Evolutionary conservation across 345 rosid genomes (phyloP), one percentile per base, ranked within the genome.

Genomic region (Salix dunnii): DNA sequence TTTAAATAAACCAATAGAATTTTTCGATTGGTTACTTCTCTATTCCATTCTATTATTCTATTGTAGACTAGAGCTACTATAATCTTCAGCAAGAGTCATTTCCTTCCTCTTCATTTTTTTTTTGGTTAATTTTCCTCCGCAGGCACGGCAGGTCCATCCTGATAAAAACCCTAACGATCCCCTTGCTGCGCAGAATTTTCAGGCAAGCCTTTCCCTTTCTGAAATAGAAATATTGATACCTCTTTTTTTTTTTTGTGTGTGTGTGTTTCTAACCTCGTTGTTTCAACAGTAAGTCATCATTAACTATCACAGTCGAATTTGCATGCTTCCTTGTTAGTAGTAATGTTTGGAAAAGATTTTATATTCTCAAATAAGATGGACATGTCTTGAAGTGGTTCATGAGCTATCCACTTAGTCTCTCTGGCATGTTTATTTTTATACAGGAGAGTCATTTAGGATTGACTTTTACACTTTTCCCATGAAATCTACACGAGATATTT

Each of bases 101-200:
- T 25, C 71, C 30, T 16, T 60, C 36, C 36, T 35, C 36, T 35
- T 35, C 36, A 35, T 46, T 51, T 3, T 49, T 11, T 49, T 68
- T 78, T 40, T 40, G 12, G 16, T 14, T 31, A 67, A 31, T 31
- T 79, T 4, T 80, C 63, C 12, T 63, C 65, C 83, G 73, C 91
- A 96, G 99, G 99, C 99, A 33, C 93, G 99, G 30, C 96, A 93
- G 85, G 98, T 96, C 77, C 98, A 96, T 84, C 99, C 99, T 0
- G 99, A 96, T 84, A 96, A 89, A 82, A 96, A 93, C 77, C 99
- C 94, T 1, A 85, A 96, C 74, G 94, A 96, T 88, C 98, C 98
- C 79, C 91, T 79, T 14, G 98, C 99, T 3, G 98, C 94, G 5
- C 90, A 88, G 27, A 92, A 96, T 80, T 96, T 96, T 77, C 99